These are phyloP conservation scores for Sechiopsis laciniata DNA, from an alignment of 306 rosid genomes.

Conservation along the genomic window DNA sequence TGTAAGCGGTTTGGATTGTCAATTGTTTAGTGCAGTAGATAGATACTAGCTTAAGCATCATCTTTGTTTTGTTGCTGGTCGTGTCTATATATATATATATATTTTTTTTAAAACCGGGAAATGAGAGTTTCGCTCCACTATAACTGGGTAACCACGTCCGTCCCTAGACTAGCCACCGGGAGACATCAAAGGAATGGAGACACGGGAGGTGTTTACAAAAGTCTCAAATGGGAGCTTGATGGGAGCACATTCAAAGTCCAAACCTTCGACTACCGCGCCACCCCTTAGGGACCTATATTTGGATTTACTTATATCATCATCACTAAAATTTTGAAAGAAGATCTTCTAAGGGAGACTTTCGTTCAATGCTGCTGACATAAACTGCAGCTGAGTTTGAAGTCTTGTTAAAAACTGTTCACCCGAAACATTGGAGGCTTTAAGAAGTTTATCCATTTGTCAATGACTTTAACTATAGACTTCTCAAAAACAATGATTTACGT, in stretches of 20 bases:
- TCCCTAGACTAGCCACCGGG: too few relatives aligned
- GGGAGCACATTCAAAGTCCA: too few relatives aligned
- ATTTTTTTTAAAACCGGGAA: too few relatives aligned
- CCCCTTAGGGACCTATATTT: too few relatives aligned
- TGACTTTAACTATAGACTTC: background rate
- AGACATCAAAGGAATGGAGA: too few relatives aligned
- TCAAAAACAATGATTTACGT: background rate
- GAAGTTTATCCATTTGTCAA: slow-evolving; percentile 2
- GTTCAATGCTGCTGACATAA: background rate
- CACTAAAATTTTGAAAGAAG: background rate
- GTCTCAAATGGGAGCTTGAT: too few relatives aligned
- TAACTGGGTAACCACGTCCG: too few relatives aligned
- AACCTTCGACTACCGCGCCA: too few relatives aligned
- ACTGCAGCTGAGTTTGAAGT: slow-evolving; percentile 9
- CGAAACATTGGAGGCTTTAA: background rate
- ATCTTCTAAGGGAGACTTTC: background rate
- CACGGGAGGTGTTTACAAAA: too few relatives aligned
- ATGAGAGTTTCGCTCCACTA: too few relatives aligned
- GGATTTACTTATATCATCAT: background rate
- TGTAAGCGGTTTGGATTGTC: background rate
- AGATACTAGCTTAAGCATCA: background rate
- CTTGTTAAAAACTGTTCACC: background rate
- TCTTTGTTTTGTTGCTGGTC: slow-evolving; percentile 8
- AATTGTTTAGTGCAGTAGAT: background rate
- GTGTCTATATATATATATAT: too few relatives aligned